Evolutionary conservation across 768 basidiomycete genomes (phyloP).

Genomic region (Dendrothele bispora): DNA sequence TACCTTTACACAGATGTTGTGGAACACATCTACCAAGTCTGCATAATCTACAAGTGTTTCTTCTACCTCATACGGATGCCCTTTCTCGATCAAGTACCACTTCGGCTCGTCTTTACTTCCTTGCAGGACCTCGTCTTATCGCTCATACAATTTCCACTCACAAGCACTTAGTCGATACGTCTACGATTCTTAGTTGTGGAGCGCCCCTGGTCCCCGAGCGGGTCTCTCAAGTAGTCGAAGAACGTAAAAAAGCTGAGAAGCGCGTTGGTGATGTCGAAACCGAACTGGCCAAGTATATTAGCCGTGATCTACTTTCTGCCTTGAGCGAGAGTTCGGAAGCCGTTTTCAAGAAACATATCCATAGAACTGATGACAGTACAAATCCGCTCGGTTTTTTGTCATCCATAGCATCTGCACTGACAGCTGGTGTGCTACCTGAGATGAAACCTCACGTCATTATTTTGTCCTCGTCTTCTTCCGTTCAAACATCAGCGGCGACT

Average conservation of each 20-base stretch:
- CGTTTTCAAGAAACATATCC: conserved; percentile 49
- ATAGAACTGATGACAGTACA: conserved; percentile 60
- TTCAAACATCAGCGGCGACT: conserved; percentile 47
- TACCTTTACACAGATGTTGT: conserved; percentile 54
- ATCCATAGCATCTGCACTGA: conserved; percentile 51
- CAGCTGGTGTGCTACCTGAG: conserved; percentile 18
- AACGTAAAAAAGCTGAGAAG: conserved; percentile 65
- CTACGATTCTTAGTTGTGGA: conserved; percentile 68
- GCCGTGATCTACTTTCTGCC: conserved; percentile 37
- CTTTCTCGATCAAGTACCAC: conserved; percentile 60
- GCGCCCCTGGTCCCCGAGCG: conserved; percentile 67
- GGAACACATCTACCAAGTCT: conserved; percentile 84
- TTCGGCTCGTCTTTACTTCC: conserved; percentile 77
- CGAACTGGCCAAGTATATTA: conserved; percentile 58
- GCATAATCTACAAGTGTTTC: conserved; percentile 69
- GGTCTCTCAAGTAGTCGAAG: conserved; percentile 64
- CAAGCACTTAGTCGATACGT: conserved; percentile 49
- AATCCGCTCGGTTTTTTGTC: conserved; percentile 63
- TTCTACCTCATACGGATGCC: conserved; percentile 68
- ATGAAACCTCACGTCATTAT: conserved; percentile 43
- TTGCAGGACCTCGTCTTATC: conserved; percentile 77
- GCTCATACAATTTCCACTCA: conserved; percentile 61
- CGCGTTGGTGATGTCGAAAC: conserved; percentile 67
- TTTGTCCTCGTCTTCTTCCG: conserved; percentile 64
- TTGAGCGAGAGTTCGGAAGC: conserved; percentile 24